These are phyloP conservation scores for Senecio squalidus DNA, from an alignment of 140 eudicot species.

Conservation along the genomic window DNA sequence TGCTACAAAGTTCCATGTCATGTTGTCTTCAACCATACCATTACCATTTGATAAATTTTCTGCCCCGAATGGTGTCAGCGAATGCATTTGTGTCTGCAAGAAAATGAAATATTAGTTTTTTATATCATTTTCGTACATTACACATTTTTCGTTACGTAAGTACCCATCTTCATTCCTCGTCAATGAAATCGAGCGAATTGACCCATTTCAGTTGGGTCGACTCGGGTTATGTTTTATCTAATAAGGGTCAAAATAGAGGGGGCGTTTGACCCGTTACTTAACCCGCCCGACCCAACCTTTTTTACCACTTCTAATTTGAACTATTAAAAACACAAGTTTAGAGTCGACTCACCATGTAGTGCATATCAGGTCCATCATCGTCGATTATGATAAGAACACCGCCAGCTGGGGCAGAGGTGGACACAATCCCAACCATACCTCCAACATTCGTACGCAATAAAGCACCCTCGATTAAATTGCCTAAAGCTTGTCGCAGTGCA, in stretches of 20 bases:
- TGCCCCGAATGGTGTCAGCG: slow-evolving; percentile 79
- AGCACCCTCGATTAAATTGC: slow-evolving; percentile 97
- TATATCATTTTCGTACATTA: neutral
- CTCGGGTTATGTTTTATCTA: neutral
- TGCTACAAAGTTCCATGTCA: slow-evolving; percentile 96
- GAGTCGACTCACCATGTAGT: slow-evolving; percentile 67
- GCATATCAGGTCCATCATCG: slow-evolving; percentile 99
- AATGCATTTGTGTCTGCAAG: slow-evolving; percentile 91
- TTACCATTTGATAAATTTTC: slow-evolving; percentile 59
- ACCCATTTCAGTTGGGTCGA: neutral
- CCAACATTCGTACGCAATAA: slow-evolving; percentile 75
- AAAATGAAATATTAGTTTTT: neutral
- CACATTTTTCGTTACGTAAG: neutral
- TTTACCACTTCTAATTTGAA: neutral
- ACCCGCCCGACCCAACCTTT: neutral
- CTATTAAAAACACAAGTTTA: neutral
- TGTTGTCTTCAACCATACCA: slow-evolving; percentile 78
- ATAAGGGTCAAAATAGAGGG: neutral
- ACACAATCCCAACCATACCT: slow-evolving; percentile 71
- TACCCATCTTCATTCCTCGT: neutral
- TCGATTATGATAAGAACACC: slow-evolving; percentile 82
- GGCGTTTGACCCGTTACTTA: neutral
- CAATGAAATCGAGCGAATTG: neutral
- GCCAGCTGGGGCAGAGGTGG: slow-evolving; percentile 84
- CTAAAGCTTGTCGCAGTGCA: slow-evolving; percentile 87